phyloP scores from a whole-genome alignment of 208 protist species.

The Perkinsela sp. region DNA sequence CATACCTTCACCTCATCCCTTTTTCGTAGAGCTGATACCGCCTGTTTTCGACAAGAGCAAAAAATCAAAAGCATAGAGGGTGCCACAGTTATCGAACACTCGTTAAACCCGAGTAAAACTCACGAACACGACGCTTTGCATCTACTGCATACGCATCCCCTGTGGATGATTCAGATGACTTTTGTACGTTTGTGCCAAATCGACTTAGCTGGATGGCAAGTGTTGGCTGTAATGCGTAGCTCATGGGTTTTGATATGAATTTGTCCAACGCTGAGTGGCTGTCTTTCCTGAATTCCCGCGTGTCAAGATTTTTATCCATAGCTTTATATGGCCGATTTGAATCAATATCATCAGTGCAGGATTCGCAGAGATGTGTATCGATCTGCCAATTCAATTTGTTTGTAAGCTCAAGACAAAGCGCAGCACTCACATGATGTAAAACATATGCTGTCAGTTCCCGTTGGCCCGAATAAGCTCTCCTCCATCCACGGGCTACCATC shows the following conservation, averaged over 20 bases:
- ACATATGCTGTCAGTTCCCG: constrained; percentile 65
- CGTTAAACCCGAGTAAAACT: constrained; percentile 51
- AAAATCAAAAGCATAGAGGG: no score
- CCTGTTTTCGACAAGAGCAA: no score
- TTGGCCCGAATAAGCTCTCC: constrained; percentile 43
- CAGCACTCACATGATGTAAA: constrained; percentile 20
- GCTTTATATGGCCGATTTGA: background rate
- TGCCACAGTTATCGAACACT: constrained; percentile 37
- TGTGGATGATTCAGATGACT: constrained; percentile 8
- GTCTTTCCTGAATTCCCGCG: constrained; percentile 16
- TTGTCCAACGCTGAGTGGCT: constrained; percentile 17
- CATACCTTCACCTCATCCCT: no score
- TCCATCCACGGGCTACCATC: constrained; percentile 34
- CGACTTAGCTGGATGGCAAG: constrained; percentile 50
- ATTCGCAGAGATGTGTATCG: constrained; percentile 46
- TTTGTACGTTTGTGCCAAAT: constrained; percentile 63
- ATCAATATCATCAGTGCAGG: background rate
- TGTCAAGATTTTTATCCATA: background rate
- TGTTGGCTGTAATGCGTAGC: constrained; percentile 56
- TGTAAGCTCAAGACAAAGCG: constrained; percentile 35
- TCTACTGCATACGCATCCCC: constrained; percentile 34
- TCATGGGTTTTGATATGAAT: constrained; percentile 51
- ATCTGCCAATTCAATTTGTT: constrained; percentile 62
- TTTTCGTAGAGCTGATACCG: no score
- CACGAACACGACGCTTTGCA: constrained; percentile 44